Conservation (phyloP, 768 basidiomycete genomes). For the Hygrocybe punicea region DNA sequence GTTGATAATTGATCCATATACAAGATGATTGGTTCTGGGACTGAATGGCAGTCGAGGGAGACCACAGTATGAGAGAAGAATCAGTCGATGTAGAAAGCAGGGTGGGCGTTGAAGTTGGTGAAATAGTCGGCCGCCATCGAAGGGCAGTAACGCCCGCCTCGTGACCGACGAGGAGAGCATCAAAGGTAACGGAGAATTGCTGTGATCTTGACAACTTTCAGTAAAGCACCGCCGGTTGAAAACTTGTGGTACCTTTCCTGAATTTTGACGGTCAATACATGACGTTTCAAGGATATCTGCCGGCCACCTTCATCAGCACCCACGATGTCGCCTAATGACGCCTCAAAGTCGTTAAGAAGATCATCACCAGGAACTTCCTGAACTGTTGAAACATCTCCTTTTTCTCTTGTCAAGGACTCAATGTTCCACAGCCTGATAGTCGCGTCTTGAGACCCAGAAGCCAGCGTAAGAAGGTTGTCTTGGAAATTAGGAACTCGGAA, state of each 20-base stretch:
- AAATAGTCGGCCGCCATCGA: conserved; percentile 63
- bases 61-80: conserved; percentile 94
- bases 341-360: conserved; percentile 84
- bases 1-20: conserved; percentile 86
- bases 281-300: conserved; percentile 86
- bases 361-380: conserved; percentile 56
- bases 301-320: conserved; percentile 76
- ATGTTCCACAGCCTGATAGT: conserved; percentile 94
- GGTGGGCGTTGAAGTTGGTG: conserved; percentile 36
- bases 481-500: conserved; percentile 45
- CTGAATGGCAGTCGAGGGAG: conserved; percentile 55
- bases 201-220: conserved; percentile 23
- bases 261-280: conserved; percentile 65
- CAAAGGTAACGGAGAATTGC: conserved; percentile 81
- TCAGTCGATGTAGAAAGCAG: conserved; percentile 93
- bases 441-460: conserved; percentile 93
- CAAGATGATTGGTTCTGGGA: conserved; percentile 45
- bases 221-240: not conserved
- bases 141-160: conserved; percentile 89
- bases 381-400: conserved; percentile 13
- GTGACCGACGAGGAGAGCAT: conserved; percentile 93
- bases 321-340: conserved; percentile 65
- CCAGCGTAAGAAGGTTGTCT: conserved; percentile 61
- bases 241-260: conserved; percentile 35
- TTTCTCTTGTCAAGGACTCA: conserved; percentile 43